Conservation (phyloP, 495 filamentous ascomycete genomes). For the Penicillium nucicola region DNA sequence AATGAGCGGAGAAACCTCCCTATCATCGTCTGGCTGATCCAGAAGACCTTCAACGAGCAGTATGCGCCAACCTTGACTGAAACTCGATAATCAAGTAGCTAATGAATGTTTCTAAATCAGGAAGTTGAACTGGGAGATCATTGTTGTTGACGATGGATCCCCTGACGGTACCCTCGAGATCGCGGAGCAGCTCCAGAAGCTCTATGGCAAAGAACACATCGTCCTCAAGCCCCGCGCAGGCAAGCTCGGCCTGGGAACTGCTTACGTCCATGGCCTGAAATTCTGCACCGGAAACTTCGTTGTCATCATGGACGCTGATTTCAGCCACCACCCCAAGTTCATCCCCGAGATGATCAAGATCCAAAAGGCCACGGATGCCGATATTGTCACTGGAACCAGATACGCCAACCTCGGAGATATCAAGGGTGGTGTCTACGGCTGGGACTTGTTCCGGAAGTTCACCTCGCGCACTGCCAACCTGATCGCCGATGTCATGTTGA, state of each 20-base stretch:
- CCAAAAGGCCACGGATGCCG: constrained; percentile 69
- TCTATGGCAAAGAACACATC: constrained; percentile 72
- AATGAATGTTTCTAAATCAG: constrained; percentile 35
- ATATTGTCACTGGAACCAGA: constrained; percentile 94
- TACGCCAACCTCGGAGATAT: constrained; percentile 64
- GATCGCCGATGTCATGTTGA: constrained; percentile 89
- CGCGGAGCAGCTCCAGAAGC: constrained; percentile 82
- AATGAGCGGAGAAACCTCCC: constrained; percentile 97
- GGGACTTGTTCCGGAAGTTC: constrained; percentile 96
- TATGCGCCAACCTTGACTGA: constrained; percentile 3
- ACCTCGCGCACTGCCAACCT: constrained; percentile 88
- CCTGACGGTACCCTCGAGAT: constrained; percentile 92
- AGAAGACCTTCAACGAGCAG: constrained; percentile 83
- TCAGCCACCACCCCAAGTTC: constrained; percentile 97
- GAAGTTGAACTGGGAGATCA: constrained; percentile 94
- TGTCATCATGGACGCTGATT: constrained; percentile 99
- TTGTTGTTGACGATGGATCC: constrained; percentile 96
- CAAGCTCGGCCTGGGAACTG: constrained; percentile 94
- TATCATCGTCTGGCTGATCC: constrained; percentile 90
- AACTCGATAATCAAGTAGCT: not conserved
- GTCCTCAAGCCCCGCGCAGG: constrained; percentile 81
- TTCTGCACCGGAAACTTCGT: constrained; percentile 88
- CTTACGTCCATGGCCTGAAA: constrained; percentile 91
- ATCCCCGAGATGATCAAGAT: constrained; percentile 81
- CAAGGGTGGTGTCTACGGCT: constrained; percentile 90